Evolutionary conservation across 257 asterid genomes (phyloP).

Genomic region (Fraxinus cuspidata): DNA sequence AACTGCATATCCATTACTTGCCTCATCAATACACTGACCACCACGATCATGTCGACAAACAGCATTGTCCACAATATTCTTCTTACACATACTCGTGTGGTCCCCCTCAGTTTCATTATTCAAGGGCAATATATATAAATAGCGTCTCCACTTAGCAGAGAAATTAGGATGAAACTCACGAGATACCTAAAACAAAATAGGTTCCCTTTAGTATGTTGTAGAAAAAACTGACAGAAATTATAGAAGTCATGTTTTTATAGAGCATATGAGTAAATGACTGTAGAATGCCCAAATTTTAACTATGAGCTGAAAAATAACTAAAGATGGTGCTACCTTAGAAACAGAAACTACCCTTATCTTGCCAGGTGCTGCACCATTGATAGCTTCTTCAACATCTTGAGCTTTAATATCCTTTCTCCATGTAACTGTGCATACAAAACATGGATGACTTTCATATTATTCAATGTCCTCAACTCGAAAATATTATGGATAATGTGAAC

Average conservation of each 20-base stretch:
- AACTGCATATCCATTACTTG: slow-evolving; percentile 24
- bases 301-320: slow-evolving; percentile 21
- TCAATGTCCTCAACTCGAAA: slow-evolving; percentile 22
- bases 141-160: slow-evolving; percentile 97
- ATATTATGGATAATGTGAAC: not conserved
- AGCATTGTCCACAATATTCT: slow-evolving; percentile 28
- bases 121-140: slow-evolving; percentile 83
- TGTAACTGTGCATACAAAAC: slow-evolving; percentile 57
- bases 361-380: slow-evolving; percentile 69
- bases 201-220: slow-evolving; percentile 18
- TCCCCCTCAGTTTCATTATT: slow-evolving; percentile 40
- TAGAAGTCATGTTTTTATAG: slow-evolving; percentile 17
- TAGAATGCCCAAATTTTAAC: slow-evolving; percentile 12
- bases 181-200: slow-evolving; percentile 55
- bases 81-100: slow-evolving; percentile 34
- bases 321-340: slow-evolving; percentile 63
- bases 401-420: slow-evolving; percentile 84
- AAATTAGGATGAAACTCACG: slow-evolving; percentile 96
- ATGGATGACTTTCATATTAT: slow-evolving; percentile 17
- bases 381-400: slow-evolving; percentile 59
- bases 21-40: slow-evolving; percentile 32
- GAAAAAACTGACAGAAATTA: slow-evolving; percentile 15
- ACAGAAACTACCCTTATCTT: slow-evolving; percentile 67
- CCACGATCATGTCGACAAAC: slow-evolving; percentile 32
- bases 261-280: slow-evolving; percentile 2